A percentile compares a stretch with the other conserved stretches of the same genome.
These are phyloP conservation scores for Verruconis gallopava DNA, from an alignment of 2,329 filamentous ascomycete genomes.

Conservation along the genomic window DNA sequence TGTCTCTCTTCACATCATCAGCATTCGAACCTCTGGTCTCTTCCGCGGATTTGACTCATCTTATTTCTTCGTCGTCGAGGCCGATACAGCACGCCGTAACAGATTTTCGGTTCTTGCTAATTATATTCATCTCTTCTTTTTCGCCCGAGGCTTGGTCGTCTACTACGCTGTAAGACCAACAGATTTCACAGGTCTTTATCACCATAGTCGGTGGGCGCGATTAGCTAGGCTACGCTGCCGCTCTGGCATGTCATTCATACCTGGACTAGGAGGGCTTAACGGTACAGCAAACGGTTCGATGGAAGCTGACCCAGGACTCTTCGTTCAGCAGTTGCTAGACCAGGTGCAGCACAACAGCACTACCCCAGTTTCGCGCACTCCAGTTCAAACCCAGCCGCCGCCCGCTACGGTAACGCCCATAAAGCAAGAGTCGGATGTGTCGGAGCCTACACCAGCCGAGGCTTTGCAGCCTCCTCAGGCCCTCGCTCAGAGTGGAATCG, in stretches of 20 bases:
- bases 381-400: background rate
- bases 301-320: background rate
- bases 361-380: background rate
- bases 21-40: too few relatives aligned
- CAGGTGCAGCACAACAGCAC: background rate
- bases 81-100: too few relatives aligned
- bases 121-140: too few relatives aligned
- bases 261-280: background rate
- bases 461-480: background rate
- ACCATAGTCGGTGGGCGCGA: too few relatives aligned
- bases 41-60: too few relatives aligned
- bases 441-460: background rate
- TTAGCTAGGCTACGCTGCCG: too few relatives aligned
- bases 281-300: background rate
- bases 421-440: conserved; percentile 1
- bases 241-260: background rate
- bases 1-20: too few relatives aligned
- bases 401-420: background rate
- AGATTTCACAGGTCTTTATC: too few relatives aligned
- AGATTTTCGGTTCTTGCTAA: too few relatives aligned
- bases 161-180: too few relatives aligned
- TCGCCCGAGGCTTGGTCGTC: too few relatives aligned
- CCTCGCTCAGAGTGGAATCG: background rate
- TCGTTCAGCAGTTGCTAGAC: background rate
- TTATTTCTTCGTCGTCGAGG: too few relatives aligned